Base-by-base conservation (phyloP, 75 land plant genomes). In the Selaginella moellendorffii region DNA sequence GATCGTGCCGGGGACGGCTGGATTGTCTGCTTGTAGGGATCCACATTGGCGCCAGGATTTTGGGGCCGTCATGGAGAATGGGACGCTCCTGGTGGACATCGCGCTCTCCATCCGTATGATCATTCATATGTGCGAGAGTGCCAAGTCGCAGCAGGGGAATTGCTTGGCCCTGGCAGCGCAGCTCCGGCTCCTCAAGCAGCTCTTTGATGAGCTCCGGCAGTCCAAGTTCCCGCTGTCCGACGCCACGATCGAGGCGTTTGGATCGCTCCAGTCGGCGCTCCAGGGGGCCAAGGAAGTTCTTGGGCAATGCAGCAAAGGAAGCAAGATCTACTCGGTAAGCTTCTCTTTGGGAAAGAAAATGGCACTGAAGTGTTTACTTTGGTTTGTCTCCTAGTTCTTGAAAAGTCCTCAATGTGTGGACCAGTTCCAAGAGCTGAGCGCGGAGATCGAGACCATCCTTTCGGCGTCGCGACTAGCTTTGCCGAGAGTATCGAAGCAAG, bases 311-410 rank as follows among this genome's bases (percentile, higher is more conserved):
- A 36, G 52, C 22, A 64, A 31, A 30, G 1, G 24, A 29, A 64
- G 65, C 28, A 64, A 64, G n/a, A n/a, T 29, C 42, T 29, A 29
- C 52, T 64, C 28, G 46, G 65, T 64, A 64, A 64, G 65, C n/a
- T 14, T 36, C 46, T 36, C 46, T 36, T 36, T 36, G 46, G n/a
- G n/a, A n/a, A n/a, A n/a, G n/a, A n/a, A n/a, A n/a, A n/a, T n/a
- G n/a, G n/a, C n/a, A n/a, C n/a, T n/a, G n/a, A n/a, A n/a, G n/a
- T n/a, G n/a, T n/a, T n/a, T n/a, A n/a, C n/a, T n/a, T 36, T 36
- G 5, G 46, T 36, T 36, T 36, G 14, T 36, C 5, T 36, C 46
- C 14, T 36, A 36, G 46, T 5, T 36, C 10, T 14, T 36, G 14
- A 5, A 14, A 14, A 36, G 46, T 36, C 46, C 46, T 14, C 10